Conservation (phyloP, 352 stramenopile genomes). For the Pythium sp. region DNA sequence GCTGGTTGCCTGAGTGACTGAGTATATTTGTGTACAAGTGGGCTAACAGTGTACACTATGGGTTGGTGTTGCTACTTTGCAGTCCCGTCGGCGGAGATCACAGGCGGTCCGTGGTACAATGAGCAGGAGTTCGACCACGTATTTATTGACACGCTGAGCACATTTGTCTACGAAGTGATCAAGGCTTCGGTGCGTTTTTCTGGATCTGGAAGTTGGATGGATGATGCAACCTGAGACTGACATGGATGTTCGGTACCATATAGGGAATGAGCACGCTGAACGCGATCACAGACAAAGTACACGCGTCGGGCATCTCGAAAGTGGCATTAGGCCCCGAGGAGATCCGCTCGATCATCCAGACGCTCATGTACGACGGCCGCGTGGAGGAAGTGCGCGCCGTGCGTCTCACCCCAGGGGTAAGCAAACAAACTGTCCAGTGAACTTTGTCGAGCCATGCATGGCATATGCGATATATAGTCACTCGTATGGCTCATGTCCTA, state of each 20-base stretch:
- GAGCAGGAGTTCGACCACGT: conserved; percentile 99
- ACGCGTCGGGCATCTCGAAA: conserved; percentile 89
- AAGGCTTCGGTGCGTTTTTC: conserved; percentile 49
- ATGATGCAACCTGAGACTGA: background rate
- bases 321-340: conserved; percentile 89
- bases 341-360: conserved; percentile 91
- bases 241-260: background rate
- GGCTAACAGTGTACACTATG: background rate
- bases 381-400: conserved; percentile 88
- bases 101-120: conserved; percentile 99
- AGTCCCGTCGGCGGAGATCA: conserved; percentile 97
- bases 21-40: background rate
- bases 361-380: conserved; percentile 90
- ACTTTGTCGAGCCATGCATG: background rate
- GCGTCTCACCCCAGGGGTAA: conserved; percentile 71
- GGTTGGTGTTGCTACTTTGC: conserved; percentile 19
- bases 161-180: conserved; percentile 93
- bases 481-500: background rate
- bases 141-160: conserved; percentile 97
- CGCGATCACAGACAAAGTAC: conserved; percentile 87
- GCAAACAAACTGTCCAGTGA: conserved; percentile 11
- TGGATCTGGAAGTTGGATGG: background rate
- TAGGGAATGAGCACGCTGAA: conserved; percentile 84
- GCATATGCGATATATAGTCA: background rate
- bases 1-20: background rate